These are phyloP conservation scores for Laguncularia racemosa DNA, from an alignment of 345 rosid genomes.

Conservation along the genomic window DNA sequence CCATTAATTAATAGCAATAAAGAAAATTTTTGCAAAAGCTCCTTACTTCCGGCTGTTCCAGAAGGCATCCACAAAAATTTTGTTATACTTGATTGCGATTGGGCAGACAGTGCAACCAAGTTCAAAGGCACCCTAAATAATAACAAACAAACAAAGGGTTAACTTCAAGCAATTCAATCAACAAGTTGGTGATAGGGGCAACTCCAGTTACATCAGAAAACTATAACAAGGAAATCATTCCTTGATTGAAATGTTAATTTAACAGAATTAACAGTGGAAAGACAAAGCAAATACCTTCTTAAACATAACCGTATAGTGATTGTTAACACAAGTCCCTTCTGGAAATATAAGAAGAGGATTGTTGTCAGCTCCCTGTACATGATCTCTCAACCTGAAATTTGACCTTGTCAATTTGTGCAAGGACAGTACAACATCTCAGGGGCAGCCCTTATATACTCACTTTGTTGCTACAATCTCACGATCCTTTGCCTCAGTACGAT, in stretches of 20 bases:
- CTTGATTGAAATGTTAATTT: no score
- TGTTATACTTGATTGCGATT: conserved; percentile 90
- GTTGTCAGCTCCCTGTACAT: conserved; percentile 79
- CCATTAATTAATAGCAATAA: no score
- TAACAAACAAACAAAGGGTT: conserved; percentile 15
- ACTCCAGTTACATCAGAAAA: no score
- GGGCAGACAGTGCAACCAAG: conserved; percentile 96
- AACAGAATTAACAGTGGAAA: not conserved
- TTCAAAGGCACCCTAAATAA: conserved; percentile 89
- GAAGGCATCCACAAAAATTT: conserved; percentile 96
- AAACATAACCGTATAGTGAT: conserved; percentile 95
- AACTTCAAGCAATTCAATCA: conserved; percentile 9
- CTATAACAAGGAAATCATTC: no score
- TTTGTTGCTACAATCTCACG: conserved; percentile 93
- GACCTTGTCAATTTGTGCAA: conserved; percentile 14
- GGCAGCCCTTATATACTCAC: conserved; percentile 32
- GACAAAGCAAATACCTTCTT: conserved; percentile 56
- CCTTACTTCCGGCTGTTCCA: conserved; percentile 98
- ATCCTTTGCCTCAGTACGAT: conserved; percentile 92
- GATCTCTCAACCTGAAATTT: conserved; percentile 77
- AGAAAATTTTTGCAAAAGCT: not conserved
- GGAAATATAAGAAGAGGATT: conserved; percentile 99
- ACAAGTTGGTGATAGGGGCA: no score
- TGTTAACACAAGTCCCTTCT: conserved; percentile 95
- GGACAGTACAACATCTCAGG: not conserved